Evolutionary conservation across 139 green algal genomes (phyloP).

Genomic region (Trebouxia sp.): DNA sequence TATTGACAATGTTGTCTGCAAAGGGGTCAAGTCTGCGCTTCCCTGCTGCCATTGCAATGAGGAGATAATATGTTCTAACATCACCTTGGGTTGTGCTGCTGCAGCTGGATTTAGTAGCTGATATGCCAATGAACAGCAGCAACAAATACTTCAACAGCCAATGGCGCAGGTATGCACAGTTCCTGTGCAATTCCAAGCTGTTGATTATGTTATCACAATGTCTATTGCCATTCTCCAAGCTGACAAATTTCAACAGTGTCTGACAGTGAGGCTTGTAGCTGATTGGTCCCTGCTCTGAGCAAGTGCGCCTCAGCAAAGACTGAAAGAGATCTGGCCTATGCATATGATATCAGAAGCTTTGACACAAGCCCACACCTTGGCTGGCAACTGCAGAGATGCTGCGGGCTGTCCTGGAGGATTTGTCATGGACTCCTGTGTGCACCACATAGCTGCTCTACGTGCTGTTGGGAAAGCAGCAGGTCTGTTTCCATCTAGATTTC

Average conservation of each 20-base stretch:
- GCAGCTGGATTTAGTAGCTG: slow-evolving; percentile 46
- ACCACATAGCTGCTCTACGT: slow-evolving; percentile 59
- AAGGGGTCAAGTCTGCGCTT: neutral
- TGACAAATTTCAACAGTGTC: neutral
- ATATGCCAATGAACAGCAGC: slow-evolving; percentile 50
- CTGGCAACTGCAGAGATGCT: slow-evolving; percentile 30
- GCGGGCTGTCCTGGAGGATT: slow-evolving; percentile 53
- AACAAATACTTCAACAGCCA: slow-evolving; percentile 58
- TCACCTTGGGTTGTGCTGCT: too few relatives aligned
- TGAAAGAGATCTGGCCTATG: too few relatives aligned
- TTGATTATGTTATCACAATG: too few relatives aligned
- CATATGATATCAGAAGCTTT: too few relatives aligned
- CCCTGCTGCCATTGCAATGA: neutral
- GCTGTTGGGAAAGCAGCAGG: slow-evolving; percentile 35
- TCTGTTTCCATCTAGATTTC: too few relatives aligned
- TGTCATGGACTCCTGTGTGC: slow-evolving; percentile 57
- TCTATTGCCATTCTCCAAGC: neutral
- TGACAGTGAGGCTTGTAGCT: too few relatives aligned
- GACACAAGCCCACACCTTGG: neutral
- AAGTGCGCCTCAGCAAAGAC: neutral
- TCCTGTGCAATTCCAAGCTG: neutral
- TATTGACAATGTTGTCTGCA: neutral
- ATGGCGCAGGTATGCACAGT: slow-evolving; percentile 45
- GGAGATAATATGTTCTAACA: too few relatives aligned
- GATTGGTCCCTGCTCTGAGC: too few relatives aligned